Base-by-base conservation (phyloP, 2,329 filamentous ascomycete genomes). In the Rutstroemia sydowiana region DNA sequence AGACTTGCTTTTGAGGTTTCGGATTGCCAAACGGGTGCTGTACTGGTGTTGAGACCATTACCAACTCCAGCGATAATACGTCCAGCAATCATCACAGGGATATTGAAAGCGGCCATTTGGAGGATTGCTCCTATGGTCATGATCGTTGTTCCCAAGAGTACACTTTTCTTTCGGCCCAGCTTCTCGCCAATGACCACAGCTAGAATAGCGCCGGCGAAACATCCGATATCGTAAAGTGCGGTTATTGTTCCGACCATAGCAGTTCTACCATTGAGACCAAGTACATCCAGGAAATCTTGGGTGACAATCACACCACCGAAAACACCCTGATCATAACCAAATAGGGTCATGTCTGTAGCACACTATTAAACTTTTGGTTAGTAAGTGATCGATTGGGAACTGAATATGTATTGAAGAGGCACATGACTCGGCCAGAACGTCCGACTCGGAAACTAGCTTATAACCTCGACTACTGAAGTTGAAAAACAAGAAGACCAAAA, bases 11-110 rank as follows among this genome's bases (percentile, higher is more conserved):
- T 53, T 0, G 56, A 55, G 1, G 53, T 48, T 18, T 56, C 54
- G 32, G 43, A 50, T 45, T 54, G 53, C 51, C 52, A 56, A 9
- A 54, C 45, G 1, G 54, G 54, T 1, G 75, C 70, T 11, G 70
- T 72, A 2, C 69, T 71, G 0, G 71, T 74, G 52, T 74, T 74
- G 61, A 74, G 72, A 64, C 87, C 87, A 61, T 90, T 85, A 74
- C 87, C 87, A 47, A 90, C 67, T 66, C 87, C 87, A 45, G 86
- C 82, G 61, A 91, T 72, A 52, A 90, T 71, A 76, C 87, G 86
- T 65, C 87, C 87, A 52, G 78, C 77, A 5, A 59, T 57, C 40
- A 62, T 65, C 79, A 82, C 66, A 87, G 83, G 55, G 11, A 75
- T 75, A 57, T 75, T 75, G 11, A 7, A 51, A 10, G 50, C 70